phyloP scores from a whole-genome alignment of 768 basidiomycete genomes.

The Hemileccinum rubropunctum region DNA sequence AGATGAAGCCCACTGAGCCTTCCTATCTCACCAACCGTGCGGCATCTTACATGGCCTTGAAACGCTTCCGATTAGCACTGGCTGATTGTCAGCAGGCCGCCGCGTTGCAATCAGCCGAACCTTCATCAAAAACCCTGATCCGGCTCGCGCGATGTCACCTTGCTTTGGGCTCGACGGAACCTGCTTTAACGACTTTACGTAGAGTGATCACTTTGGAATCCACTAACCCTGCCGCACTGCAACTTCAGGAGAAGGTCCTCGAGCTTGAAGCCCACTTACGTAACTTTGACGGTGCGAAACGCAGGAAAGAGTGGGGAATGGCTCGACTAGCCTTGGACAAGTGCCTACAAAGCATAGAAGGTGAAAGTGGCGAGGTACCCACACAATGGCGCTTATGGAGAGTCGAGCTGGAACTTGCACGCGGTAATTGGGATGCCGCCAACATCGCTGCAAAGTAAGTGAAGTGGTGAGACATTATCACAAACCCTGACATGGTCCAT shows the following conservation, averaged over 20 bases:
- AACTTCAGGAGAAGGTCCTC: constrained; percentile 59
- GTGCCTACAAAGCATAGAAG: constrained; percentile 68
- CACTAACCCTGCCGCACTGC: constrained; percentile 53
- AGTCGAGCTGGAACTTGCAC: constrained; percentile 72
- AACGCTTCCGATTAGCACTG: constrained; percentile 71
- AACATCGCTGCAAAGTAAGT: constrained; percentile 71
- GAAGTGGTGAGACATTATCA: neutral
- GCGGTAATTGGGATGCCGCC: constrained; percentile 73
- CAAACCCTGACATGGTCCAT: constrained; percentile 3
- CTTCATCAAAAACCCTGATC: constrained; percentile 74
- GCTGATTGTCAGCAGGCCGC: constrained; percentile 77
- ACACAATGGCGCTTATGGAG: constrained; percentile 79
- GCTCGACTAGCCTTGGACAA: constrained; percentile 79
- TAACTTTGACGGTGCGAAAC: constrained; percentile 56
- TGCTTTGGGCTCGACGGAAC: constrained; percentile 66
- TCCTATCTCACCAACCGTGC: constrained; percentile 84
- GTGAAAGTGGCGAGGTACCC: constrained; percentile 73
- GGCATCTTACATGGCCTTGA: constrained; percentile 79
- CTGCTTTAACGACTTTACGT: constrained; percentile 67
- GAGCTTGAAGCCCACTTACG: constrained; percentile 64
- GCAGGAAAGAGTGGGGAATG: constrained; percentile 69
- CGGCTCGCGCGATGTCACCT: constrained; percentile 84
- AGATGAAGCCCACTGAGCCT: constrained; percentile 62
- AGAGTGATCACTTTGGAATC: constrained; percentile 60
- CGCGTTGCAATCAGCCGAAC: constrained; percentile 56